Conservation (phyloP, 148 eudicot genomes). For the Mesembryanthemum crystallinum region DNA sequence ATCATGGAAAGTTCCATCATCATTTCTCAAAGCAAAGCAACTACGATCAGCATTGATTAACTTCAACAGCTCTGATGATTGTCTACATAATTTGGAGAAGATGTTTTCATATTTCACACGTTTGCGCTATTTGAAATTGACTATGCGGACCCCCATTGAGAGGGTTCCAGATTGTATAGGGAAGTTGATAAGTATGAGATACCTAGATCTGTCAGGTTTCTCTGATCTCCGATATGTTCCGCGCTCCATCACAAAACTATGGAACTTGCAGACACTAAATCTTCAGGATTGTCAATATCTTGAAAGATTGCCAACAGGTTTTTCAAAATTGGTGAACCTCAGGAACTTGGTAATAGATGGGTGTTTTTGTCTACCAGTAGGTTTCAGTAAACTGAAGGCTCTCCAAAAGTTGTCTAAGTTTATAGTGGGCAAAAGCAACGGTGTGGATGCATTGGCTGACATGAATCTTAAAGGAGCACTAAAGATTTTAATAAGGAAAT, state of each 20-base stretch:
- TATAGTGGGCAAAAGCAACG: conserved; percentile 1
- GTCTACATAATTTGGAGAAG: neutral
- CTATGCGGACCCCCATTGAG: neutral
- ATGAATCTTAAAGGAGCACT: neutral
- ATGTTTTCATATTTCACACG: neutral
- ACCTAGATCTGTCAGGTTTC: neutral
- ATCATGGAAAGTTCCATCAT: neutral
- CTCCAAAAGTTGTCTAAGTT: neutral
- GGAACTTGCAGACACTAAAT: neutral
- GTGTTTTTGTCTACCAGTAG: neutral
- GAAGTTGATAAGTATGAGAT: neutral
- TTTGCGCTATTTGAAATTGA: neutral
- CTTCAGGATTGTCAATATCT: neutral
- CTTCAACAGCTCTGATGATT: neutral
- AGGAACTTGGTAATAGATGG: neutral
- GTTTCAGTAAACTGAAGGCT: neutral
- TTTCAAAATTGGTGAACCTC: neutral
- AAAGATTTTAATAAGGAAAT: neutral
- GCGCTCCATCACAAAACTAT: neutral
- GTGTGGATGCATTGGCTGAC: neutral
- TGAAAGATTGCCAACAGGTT: neutral
- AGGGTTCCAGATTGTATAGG: neutral
- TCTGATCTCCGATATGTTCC: neutral
- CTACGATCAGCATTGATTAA: neutral
- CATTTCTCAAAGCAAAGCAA: neutral